These are phyloP conservation scores for Kodamaea jinghongensis DNA, from an alignment of 805 yeast genomes.

Conservation along the genomic window DNA sequence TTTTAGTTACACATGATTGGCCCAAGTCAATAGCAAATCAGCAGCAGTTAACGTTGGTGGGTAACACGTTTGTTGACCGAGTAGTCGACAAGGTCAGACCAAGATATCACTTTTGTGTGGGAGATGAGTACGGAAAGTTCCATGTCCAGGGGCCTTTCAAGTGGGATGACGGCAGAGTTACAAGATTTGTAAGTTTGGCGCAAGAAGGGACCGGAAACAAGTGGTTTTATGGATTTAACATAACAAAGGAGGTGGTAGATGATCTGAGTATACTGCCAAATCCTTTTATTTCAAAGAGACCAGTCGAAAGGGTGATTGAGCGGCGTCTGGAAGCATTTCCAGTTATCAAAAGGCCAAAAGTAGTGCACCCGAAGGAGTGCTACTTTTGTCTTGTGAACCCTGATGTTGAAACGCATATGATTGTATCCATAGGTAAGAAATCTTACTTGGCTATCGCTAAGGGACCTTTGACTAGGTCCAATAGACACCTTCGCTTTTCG, in stretches of 20 bases:
- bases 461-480: conserved; percentile 72
- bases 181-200: conserved; percentile 67
- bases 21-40: conserved; percentile 49
- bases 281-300: conserved; percentile 24
- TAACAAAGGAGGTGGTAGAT: conserved; percentile 17
- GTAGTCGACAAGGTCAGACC: conserved; percentile 50
- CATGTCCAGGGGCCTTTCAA: conserved; percentile 56
- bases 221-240: conserved; percentile 75
- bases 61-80: conserved; percentile 44
- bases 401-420: conserved; percentile 72
- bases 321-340: not conserved
- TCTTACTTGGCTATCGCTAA: conserved; percentile 76
- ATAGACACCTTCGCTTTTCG: conserved; percentile 50
- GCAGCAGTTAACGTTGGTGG: conserved; percentile 42
- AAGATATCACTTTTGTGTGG: conserved; percentile 63
- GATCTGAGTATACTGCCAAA: conserved; percentile 14
- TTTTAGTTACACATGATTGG: conserved; percentile 62
- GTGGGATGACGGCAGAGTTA: conserved; percentile 48
- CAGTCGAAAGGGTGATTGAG: conserved; percentile 12
- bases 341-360: conserved; percentile 24
- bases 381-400: conserved; percentile 85
- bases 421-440: conserved; percentile 66
- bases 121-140: conserved; percentile 46
- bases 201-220: conserved; percentile 50
- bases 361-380: conserved; percentile 60